A percentile compares a stretch with the other conserved stretches of the same genome.
Evolutionary conservation across 1,139 yeast genomes (phyloP).

Genomic region (Scheffersomyces illinoinensis): DNA sequence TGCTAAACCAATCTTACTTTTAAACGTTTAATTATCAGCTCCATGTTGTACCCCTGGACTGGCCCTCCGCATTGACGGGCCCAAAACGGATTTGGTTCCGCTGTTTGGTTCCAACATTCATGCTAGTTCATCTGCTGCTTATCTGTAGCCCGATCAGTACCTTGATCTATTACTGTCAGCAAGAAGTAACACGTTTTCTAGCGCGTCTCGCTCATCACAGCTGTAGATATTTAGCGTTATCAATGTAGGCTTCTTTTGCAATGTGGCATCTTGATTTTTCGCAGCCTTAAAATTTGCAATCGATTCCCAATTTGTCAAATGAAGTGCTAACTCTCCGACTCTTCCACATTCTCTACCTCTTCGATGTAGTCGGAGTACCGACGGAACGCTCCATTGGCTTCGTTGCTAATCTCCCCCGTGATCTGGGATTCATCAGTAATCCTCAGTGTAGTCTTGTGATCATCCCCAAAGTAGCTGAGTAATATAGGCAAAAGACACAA

Average conservation of each 20-base stretch:
- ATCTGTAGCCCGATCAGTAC: background rate
- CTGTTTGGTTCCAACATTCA: background rate
- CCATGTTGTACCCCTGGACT: background rate
- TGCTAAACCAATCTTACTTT: background rate
- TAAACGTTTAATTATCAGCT: background rate
- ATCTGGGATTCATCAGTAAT: background rate
- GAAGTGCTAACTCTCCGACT: background rate
- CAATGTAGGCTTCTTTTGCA: background rate
- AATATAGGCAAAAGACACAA: conserved; percentile 76
- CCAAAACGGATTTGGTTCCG: background rate
- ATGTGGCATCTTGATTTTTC: background rate
- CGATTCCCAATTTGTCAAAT: background rate
- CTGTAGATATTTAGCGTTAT: background rate
- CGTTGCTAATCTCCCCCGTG: background rate
- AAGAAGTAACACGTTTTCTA: background rate
- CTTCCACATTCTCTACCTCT: background rate
- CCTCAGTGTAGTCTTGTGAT: conserved; percentile 4
- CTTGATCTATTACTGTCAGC: background rate
- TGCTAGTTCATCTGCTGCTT: background rate
- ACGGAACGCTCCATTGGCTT: background rate
- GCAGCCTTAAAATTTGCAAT: background rate
- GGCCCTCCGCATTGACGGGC: background rate
- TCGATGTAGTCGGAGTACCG: background rate
- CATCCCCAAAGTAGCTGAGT: conserved; percentile 65
- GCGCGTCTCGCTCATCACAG: background rate